These are phyloP conservation scores for Oidium heveae DNA, from an alignment of 2,329 filamentous ascomycete species.

Conservation along the genomic window DNA sequence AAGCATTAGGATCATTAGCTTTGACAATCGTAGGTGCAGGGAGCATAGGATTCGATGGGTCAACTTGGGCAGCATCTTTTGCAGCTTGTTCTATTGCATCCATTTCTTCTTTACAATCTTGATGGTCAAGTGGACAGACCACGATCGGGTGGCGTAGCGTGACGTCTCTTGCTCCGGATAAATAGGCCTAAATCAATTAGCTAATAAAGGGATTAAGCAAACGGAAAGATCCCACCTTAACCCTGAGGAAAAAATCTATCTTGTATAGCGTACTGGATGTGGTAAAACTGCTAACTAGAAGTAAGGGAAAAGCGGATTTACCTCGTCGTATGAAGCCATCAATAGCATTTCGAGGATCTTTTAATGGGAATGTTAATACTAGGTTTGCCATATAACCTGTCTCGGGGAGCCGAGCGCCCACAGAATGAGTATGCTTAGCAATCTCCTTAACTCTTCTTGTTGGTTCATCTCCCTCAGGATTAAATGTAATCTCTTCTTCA, in stretches of 20 bases:
- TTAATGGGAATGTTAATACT: slow-evolving; percentile 70
- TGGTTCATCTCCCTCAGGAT: slow-evolving; percentile 89
- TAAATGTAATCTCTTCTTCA: slow-evolving; percentile 96
- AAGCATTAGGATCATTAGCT: slow-evolving; percentile 42
- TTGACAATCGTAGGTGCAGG: slow-evolving; percentile 63
- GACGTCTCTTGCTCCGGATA: slow-evolving; percentile 75
- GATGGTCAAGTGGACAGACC: slow-evolving; percentile 84
- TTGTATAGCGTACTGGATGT: slow-evolving; percentile 89
- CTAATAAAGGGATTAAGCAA: background rate
- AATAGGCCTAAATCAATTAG: slow-evolving; percentile 38
- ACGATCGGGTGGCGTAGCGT: slow-evolving; percentile 76
- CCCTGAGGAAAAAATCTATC: slow-evolving; percentile 86
- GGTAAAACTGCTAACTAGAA: slow-evolving; percentile 73
- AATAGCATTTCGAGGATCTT: slow-evolving; percentile 51
- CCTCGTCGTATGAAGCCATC: slow-evolving; percentile 72
- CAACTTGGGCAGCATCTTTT: slow-evolving; percentile 70
- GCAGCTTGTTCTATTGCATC: slow-evolving; percentile 91
- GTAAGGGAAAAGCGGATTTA: slow-evolving; percentile 70
- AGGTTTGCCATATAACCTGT: slow-evolving; percentile 83
- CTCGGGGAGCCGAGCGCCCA: slow-evolving; percentile 70
- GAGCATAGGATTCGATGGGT: slow-evolving; percentile 78
- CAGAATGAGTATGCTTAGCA: slow-evolving; percentile 55
- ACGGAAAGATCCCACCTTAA: slow-evolving; percentile 40
- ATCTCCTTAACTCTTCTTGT: slow-evolving; percentile 72
- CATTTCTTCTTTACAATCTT: slow-evolving; percentile 95